Conservation (phyloP, 495 filamentous ascomycete species). For the Hapsidospora chrysogenum region DNA sequence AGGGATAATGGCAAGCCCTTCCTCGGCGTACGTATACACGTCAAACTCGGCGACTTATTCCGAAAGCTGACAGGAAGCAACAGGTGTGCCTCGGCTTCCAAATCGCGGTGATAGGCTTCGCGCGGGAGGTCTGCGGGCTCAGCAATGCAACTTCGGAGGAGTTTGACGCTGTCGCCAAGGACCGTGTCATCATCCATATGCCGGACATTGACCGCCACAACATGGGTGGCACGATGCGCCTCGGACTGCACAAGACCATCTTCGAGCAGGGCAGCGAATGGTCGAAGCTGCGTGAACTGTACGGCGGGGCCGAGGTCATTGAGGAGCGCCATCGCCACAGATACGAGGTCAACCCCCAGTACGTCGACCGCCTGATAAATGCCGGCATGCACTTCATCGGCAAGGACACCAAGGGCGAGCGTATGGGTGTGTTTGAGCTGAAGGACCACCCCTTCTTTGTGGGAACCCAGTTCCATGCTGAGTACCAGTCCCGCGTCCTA, state of each 20-base stretch:
- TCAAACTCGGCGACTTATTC: too few species aligned
- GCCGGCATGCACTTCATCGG: conserved; percentile 50
- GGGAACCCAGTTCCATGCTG: too few species aligned
- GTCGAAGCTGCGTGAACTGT: conserved; percentile 60
- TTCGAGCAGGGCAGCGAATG: conserved; percentile 71
- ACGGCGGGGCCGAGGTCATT: conserved; percentile 38
- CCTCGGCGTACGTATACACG: too few species aligned
- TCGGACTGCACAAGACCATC: conserved; percentile 56
- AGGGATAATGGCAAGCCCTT: conserved; percentile 66
- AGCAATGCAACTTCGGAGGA: conserved; percentile 47
- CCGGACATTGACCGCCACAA: conserved; percentile 50
- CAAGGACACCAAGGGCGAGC: conserved; percentile 65
- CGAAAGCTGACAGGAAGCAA: too few species aligned
- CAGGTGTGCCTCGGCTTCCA: conserved; percentile 96
- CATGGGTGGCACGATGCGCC: conserved; percentile 87
- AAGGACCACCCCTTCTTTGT: conserved; percentile 85
- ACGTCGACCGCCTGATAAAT: conserved; percentile 38
- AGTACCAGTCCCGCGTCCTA: conserved; percentile 2
- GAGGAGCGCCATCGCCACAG: conserved; percentile 57
- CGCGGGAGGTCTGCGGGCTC: conserved; percentile 52
- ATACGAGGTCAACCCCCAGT: conserved; percentile 60
- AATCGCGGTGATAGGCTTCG: conserved; percentile 79
- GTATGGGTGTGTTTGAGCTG: conserved; percentile 87
- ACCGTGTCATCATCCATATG: conserved; percentile 75
- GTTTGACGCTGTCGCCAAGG: conserved; percentile 33